Conservation (phyloP, 495 filamentous ascomycete species). For the Penicillium alfredii region DNA sequence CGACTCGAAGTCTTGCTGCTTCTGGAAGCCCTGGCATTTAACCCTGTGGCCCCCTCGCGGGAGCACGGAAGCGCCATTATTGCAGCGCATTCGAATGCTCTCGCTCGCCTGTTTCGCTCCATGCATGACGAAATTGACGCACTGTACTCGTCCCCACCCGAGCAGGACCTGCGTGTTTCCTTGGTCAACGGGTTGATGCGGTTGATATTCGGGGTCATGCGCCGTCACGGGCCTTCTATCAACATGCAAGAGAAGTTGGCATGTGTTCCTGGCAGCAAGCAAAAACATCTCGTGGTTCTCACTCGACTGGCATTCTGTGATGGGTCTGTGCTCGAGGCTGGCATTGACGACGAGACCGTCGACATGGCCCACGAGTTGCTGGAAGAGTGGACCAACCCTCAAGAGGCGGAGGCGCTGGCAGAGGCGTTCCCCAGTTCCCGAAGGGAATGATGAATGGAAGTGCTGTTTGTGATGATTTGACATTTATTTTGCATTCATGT, state of each 20-base stretch:
- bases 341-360: constrained; percentile 60
- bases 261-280: constrained; percentile 50
- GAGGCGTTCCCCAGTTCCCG: constrained; percentile 48
- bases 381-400: constrained; percentile 58
- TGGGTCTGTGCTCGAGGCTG: constrained; percentile 53
- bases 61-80: constrained; percentile 49
- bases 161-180: constrained; percentile 32
- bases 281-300: constrained; percentile 60
- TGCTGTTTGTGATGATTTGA: constrained; percentile 2
- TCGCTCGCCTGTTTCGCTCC: constrained; percentile 55
- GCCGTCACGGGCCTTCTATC: constrained; percentile 39
- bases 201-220: constrained; percentile 55
- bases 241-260: constrained; percentile 54
- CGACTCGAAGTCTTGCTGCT: constrained; percentile 52
- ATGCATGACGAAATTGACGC: constrained; percentile 59
- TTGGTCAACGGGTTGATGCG: constrained; percentile 57
- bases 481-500: no score
- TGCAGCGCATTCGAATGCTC: constrained; percentile 46
- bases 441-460: constrained; percentile 17
- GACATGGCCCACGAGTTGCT: constrained; percentile 61
- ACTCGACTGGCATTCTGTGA: constrained; percentile 65
- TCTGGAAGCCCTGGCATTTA: constrained; percentile 46
- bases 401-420: constrained; percentile 63
- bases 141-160: constrained; percentile 49
- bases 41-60: constrained; percentile 25